Base-by-base conservation (phyloP, 805 yeast genomes). In the Priceomyces haplophilus region DNA sequence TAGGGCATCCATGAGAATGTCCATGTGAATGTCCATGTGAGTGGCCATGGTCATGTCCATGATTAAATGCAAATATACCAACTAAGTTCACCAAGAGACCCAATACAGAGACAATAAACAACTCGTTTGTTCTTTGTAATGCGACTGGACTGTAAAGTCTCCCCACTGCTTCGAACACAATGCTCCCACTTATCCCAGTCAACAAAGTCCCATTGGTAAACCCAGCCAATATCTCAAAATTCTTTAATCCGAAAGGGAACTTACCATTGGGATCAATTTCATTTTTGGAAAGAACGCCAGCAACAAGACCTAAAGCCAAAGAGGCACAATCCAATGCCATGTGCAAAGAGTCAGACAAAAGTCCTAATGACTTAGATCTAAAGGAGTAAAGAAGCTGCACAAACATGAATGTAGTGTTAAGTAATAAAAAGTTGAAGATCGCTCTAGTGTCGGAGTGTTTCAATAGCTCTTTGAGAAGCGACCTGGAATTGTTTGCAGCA, bases 271-370 rank as follows among this genome's bases (percentile, higher is more conserved):
- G 76, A 39, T 70, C 61, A 36, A 67, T 56, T 43, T 50, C 74
- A 50, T 49, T 67, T 50, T 56, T 71, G 44, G 72, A 64, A 15
- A 65, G 64, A 11, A 79, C 75, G 17, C 95, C 87, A 0, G 99
- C 99, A 19, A 91, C 73, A 2, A 93, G 69, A 0, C 99, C 99
- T 23, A 93, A 76, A 2, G 93, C 80, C 42, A 93, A 69, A 0
- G 98, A 95, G 0, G 88, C 76, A 61, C 99, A 93, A 62, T 93
- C 99, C 43, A 93, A 72, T 2, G 95, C 85, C 99, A 93, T 93
- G 62, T 93, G 99, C 40, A 93, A 73, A 1, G 97, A 88, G 58
- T 93, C 99, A 15, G 97, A 88, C 40, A 93, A 63, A 18, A 93
- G 70, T 8, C 99, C 97, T 36, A 93, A 68, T 0, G 98, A 91